Conservation (phyloP, 2,329 filamentous ascomycete species). For the Mycosphaerelloides madeirae region DNA sequence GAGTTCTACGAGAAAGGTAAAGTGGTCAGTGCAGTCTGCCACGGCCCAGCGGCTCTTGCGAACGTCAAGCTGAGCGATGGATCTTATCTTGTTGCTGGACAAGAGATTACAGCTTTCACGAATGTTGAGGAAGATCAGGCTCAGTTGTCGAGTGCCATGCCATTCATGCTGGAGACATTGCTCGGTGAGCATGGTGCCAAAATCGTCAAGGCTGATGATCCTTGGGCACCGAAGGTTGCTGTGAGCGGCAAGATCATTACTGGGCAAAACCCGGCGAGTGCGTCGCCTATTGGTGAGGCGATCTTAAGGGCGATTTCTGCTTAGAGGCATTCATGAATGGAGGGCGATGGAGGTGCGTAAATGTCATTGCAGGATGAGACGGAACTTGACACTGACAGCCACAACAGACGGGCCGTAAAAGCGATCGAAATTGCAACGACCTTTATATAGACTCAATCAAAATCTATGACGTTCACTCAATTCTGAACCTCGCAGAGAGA, state of each 20-base stretch:
- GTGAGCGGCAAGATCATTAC: slow-evolving; percentile 41
- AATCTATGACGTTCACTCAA: no score
- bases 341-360: no score
- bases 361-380: no score
- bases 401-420: no score
- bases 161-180: slow-evolving; percentile 59
- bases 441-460: no score
- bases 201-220: slow-evolving; percentile 54
- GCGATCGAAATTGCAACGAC: no score
- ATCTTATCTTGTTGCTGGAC: slow-evolving; percentile 50
- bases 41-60: slow-evolving; percentile 60
- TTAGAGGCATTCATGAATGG: no score
- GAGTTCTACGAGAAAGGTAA: slow-evolving; percentile 60
- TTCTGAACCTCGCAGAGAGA: no score
- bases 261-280: slow-evolving; percentile 47
- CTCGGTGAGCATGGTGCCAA: slow-evolving; percentile 49
- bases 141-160: slow-evolving; percentile 42
- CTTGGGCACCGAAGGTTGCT: slow-evolving; percentile 44
- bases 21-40: slow-evolving; percentile 63
- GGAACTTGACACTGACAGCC: no score
- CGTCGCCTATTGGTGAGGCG: slow-evolving; percentile 40
- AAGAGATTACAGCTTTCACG: slow-evolving; percentile 56
- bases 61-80: slow-evolving; percentile 53
- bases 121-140: slow-evolving; percentile 53
- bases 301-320: slow-evolving; percentile 25